phyloP scores from a whole-genome alignment of 31 red algal species.

The Odonthalia washingtoniensis region DNA sequence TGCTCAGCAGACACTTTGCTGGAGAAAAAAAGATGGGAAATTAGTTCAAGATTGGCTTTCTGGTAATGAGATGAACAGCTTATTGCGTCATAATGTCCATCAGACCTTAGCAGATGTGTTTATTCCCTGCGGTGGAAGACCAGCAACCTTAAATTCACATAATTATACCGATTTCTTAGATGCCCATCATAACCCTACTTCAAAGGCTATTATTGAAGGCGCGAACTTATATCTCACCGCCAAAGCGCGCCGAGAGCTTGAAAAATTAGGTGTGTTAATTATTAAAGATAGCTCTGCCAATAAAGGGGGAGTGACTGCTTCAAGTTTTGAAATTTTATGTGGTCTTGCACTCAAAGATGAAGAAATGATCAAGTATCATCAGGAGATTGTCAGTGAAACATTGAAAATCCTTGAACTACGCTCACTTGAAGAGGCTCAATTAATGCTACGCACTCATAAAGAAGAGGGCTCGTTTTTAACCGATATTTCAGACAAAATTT shows the following conservation, averaged over 20 bases:
- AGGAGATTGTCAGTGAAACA: constrained; percentile 9
- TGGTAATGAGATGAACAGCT: not conserved
- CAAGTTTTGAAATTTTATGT: not conserved
- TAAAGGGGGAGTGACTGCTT: constrained; percentile 8
- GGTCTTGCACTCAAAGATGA: not conserved
- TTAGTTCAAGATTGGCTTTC: not conserved
- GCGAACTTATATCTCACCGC: constrained; percentile 11
- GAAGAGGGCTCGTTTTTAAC: not conserved
- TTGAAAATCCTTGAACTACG: not conserved
- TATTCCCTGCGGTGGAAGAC: constrained; percentile 12
- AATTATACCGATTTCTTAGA: not conserved
- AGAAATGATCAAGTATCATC: not conserved
- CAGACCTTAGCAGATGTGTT: constrained; percentile 5
- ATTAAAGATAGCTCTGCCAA: constrained; percentile 12
- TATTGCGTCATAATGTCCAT: not conserved
- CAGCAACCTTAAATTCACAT: not conserved
- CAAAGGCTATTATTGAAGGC: not conserved
- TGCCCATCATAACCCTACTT: not conserved
- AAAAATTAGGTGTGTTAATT: constrained; percentile 5
- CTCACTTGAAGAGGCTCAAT: not conserved
- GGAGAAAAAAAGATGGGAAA: too few relatives aligned
- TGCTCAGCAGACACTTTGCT: too few relatives aligned
- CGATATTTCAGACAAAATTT: constrained; percentile 1
- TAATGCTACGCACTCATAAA: not conserved
- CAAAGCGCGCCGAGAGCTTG: not conserved